A percentile compares a stretch with the other conserved stretches of the same genome.
Conservation (phyloP, 306 rosid genomes). For the Trifolium fragiferum region DNA sequence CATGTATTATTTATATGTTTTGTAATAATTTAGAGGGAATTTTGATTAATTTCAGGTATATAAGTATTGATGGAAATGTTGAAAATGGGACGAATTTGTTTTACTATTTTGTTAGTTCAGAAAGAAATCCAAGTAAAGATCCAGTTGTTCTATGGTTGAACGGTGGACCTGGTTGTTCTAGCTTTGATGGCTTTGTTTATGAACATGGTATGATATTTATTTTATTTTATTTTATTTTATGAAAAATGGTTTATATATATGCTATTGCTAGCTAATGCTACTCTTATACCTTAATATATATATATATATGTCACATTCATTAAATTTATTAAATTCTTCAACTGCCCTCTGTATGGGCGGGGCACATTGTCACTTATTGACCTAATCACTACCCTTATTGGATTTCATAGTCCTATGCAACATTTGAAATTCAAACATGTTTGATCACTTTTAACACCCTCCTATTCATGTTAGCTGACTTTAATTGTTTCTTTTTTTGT, state of each 20-base stretch:
- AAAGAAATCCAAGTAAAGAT: slow-evolving; percentile 66
- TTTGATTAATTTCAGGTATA: slow-evolving; percentile 37
- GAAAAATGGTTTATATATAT: too few species aligned
- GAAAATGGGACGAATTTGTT: slow-evolving; percentile 68
- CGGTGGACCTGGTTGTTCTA: slow-evolving; percentile 96
- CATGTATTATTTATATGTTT: neutral
- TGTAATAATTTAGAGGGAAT: neutral
- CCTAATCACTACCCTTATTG: slow-evolving; percentile 4
- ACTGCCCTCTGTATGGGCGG: slow-evolving; percentile 6
- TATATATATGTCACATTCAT: slow-evolving; percentile 24
- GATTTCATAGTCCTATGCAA: neutral
- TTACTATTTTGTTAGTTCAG: slow-evolving; percentile 78
- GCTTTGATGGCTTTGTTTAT: slow-evolving; percentile 86
- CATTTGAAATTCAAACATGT: slow-evolving; percentile 22
- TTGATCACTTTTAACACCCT: neutral
- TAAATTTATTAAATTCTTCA: slow-evolving; percentile 29
- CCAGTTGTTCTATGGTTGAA: slow-evolving; percentile 90
- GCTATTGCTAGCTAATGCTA: neutral
- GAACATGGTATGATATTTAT: slow-evolving; percentile 87
- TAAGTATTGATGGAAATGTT: slow-evolving; percentile 43
- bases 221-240: too few species aligned
- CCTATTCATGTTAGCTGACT: neutral
- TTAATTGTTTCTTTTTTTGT: neutral
- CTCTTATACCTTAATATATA: neutral
- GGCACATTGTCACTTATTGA: slow-evolving; percentile 24